Conservation (phyloP, 495 filamentous ascomycete genomes). For the Aspergillus baeticus region DNA sequence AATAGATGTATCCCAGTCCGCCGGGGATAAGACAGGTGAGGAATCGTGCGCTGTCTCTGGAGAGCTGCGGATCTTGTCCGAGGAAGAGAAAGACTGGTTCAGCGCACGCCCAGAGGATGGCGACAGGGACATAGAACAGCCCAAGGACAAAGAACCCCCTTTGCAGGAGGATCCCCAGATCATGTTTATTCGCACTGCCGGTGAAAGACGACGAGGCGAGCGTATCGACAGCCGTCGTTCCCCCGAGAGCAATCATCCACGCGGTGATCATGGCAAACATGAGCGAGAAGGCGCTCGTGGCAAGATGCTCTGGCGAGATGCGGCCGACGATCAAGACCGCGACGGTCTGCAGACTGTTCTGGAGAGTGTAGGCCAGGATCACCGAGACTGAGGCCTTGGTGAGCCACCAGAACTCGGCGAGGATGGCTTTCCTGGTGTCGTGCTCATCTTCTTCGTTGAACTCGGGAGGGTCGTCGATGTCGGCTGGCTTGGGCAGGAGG, state of each 20-base stretch:
- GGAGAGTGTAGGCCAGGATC: constrained; percentile 84
- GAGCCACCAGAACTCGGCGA: constrained; percentile 68
- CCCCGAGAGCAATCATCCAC: constrained; percentile 90
- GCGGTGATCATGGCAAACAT: constrained; percentile 94
- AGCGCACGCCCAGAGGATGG: constrained; percentile 73
- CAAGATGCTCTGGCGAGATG: constrained; percentile 75
- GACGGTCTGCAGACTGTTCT: constrained; percentile 84
- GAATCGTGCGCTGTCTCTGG: constrained; percentile 71
- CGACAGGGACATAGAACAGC: constrained; percentile 73
- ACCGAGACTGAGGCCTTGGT: constrained; percentile 72
- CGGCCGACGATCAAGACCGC: constrained; percentile 85
- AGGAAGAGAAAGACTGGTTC: constrained; percentile 73
- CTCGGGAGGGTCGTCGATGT: constrained; percentile 11
- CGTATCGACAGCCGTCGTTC: constrained; percentile 88
- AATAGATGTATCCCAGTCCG: constrained; percentile 87
- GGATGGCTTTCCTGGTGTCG: constrained; percentile 24
- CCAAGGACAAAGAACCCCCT: constrained; percentile 73
- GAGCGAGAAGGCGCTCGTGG: constrained; percentile 83
- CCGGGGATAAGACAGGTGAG: constrained; percentile 78
- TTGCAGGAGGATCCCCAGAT: constrained; percentile 81
- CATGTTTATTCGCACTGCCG: constrained; percentile 75
- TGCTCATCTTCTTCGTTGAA: constrained; percentile 11
- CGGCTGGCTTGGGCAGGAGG: constrained; percentile 44
- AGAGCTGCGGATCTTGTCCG: constrained; percentile 79
- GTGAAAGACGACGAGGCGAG: constrained; percentile 86